These are phyloP conservation scores for Xylona heveae DNA, from an alignment of 495 filamentous ascomycete species.

Conservation along the genomic window DNA sequence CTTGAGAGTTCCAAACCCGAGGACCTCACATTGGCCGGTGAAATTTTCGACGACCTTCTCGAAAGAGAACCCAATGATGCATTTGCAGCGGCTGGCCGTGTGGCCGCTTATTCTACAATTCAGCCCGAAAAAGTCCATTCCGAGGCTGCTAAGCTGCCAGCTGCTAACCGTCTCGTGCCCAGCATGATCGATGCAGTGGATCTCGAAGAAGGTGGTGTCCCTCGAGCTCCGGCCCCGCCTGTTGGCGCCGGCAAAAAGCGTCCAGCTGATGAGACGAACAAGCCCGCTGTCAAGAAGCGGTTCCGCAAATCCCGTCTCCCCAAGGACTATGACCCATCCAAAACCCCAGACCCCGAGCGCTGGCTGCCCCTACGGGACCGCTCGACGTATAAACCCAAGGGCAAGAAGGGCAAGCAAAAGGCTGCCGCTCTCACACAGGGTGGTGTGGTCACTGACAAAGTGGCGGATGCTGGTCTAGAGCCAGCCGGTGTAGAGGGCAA, in stretches of 20 bases:
- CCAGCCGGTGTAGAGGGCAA: slow-evolving; percentile 39
- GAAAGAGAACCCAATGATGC: slow-evolving; percentile 38
- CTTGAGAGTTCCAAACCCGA: slow-evolving; percentile 46
- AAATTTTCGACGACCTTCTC: slow-evolving; percentile 51
- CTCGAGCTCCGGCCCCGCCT: slow-evolving; percentile 25
- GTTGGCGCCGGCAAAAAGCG: slow-evolving; percentile 32
- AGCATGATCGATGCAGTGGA: slow-evolving; percentile 44
- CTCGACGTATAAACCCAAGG: slow-evolving; percentile 74
- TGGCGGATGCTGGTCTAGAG: slow-evolving; percentile 42
- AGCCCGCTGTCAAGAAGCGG: slow-evolving; percentile 33
- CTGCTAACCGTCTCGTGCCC: slow-evolving; percentile 39
- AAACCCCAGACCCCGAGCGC: slow-evolving; percentile 67
- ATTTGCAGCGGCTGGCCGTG: slow-evolving; percentile 51
- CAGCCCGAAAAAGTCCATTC: slow-evolving; percentile 36
- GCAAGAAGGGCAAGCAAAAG: slow-evolving; percentile 73
- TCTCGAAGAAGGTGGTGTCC: slow-evolving; percentile 61
- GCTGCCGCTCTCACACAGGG: slow-evolving; percentile 66
- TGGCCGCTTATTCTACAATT: slow-evolving; percentile 59
- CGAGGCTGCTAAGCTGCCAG: slow-evolving; percentile 39
- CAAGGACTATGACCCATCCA: slow-evolving; percentile 54
- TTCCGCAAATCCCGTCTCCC: slow-evolving; percentile 47
- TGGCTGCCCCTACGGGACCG: slow-evolving; percentile 85
- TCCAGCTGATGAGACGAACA: slow-evolving; percentile 24
- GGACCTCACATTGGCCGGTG: slow-evolving; percentile 44
- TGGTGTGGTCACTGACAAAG: slow-evolving; percentile 34